These are phyloP conservation scores for Larix kaempferi DNA, from an alignment of 75 land plant genomes.

Conservation along the genomic window DNA sequence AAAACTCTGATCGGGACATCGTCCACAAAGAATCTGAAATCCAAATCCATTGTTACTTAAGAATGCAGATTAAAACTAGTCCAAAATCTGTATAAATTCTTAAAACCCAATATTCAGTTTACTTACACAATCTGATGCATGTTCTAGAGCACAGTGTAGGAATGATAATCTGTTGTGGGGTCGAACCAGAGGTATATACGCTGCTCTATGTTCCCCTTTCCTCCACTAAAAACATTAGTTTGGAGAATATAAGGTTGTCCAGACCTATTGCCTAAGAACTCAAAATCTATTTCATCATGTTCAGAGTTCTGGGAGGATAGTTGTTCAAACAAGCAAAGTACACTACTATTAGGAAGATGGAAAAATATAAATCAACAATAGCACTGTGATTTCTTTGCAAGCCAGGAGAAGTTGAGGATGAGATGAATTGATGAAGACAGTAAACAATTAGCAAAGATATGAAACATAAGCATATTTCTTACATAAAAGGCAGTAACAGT, in stretches of 20 bases:
- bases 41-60: too few species aligned
- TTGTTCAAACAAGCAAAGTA: neutral
- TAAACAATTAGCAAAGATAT: too few species aligned
- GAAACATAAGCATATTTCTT: too few species aligned
- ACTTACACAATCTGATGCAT: slow-evolving; percentile 25
- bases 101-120: too few species aligned
- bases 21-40: slow-evolving; percentile 51
- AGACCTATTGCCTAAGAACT: slow-evolving; percentile 24
- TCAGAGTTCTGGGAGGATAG: slow-evolving; percentile 11
- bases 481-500: slow-evolving; percentile 69
- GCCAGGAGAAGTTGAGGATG: too few species aligned
- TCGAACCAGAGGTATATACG: slow-evolving; percentile 27
- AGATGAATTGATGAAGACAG: too few species aligned
- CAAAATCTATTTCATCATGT: slow-evolving; percentile 28
- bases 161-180: slow-evolving; percentile 17
- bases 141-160: slow-evolving; percentile 28
- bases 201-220: slow-evolving; percentile 26
- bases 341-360: too few species aligned
- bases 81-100: too few species aligned
- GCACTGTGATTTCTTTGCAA: too few species aligned
- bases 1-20: slow-evolving; percentile 43
- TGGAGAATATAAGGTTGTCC: slow-evolving; percentile 20
- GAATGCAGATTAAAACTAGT: too few species aligned
- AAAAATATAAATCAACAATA: too few species aligned
- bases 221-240: slow-evolving; percentile 27